phyloP scores from a whole-genome alignment of 805 yeast genomes.

The Candida ipomoeae region DNA sequence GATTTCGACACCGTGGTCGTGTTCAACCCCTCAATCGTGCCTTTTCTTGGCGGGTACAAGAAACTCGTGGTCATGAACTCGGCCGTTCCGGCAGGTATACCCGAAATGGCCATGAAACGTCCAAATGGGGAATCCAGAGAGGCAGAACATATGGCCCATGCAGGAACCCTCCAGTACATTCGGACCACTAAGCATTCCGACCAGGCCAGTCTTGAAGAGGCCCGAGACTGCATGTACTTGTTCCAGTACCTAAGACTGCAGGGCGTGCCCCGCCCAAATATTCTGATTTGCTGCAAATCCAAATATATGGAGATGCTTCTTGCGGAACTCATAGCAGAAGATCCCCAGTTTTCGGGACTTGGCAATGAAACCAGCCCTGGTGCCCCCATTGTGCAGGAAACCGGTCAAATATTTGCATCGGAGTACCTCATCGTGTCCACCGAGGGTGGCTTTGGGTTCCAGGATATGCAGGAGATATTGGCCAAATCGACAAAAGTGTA shows the following conservation, averaged over 20 bases:
- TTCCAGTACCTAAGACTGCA: conserved; percentile 44
- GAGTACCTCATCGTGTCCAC: conserved; percentile 12
- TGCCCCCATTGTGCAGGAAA: conserved; percentile 11
- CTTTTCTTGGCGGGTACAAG: conserved; percentile 1
- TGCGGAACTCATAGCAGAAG: conserved; percentile 33
- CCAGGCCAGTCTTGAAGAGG: conserved; percentile 27
- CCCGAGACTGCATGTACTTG: conserved; percentile 43
- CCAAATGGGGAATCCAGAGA: neutral
- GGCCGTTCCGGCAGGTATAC: neutral
- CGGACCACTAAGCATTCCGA: neutral
- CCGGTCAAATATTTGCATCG: neutral
- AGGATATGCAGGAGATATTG: conserved; percentile 4
- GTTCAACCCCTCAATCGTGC: neutral
- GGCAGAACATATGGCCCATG: neutral
- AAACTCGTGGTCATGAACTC: conserved; percentile 1
- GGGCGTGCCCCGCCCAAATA: conserved; percentile 37
- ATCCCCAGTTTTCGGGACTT: conserved; percentile 19
- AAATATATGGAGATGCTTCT: conserved; percentile 40
- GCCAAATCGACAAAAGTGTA: conserved; percentile 6
- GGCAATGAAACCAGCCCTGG: conserved; percentile 6
- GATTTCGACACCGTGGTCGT: conserved; percentile 8
- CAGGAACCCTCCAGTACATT: neutral
- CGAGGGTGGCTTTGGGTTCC: conserved; percentile 2
- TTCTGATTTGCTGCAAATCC: conserved; percentile 41
- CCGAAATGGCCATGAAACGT: neutral